phyloP scores from a whole-genome alignment of 23 red algal species.

The Gracilaria gracilis region DNA sequence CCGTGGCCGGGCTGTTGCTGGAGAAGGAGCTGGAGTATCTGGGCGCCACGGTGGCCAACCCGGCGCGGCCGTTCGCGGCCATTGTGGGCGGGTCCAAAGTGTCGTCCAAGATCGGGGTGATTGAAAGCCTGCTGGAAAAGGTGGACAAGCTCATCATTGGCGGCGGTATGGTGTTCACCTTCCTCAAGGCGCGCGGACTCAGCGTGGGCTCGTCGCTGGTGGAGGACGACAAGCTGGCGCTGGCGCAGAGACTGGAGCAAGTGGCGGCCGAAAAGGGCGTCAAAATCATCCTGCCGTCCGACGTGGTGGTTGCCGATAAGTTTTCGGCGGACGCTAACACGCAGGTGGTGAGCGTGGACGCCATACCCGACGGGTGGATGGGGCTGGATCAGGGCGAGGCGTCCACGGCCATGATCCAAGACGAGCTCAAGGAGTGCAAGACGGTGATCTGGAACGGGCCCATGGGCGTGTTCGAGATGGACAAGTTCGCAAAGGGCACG shows the following conservation, averaged over 20 bases:
- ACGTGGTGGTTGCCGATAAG: constrained; percentile 95
- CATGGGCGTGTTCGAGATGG: constrained; percentile 98
- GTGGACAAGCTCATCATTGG: constrained; percentile 98
- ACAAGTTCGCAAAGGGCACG: constrained; percentile 96
- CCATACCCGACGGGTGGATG: constrained; percentile 97
- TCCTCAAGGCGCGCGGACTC: constrained; percentile 90
- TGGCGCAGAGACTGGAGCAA: constrained; percentile 79
- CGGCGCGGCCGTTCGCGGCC: constrained; percentile 95
- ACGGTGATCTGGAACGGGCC: constrained; percentile 99
- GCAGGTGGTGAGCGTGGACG: constrained; percentile 69
- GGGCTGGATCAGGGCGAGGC: constrained; percentile 92
- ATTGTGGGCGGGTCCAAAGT: constrained; percentile 99
- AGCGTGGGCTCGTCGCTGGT: constrained; percentile 92
- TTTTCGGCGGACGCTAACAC: constrained; percentile 93
- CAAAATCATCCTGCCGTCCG: constrained; percentile 86
- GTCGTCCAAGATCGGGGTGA: constrained; percentile 96
- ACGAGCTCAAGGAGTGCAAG: constrained; percentile 81
- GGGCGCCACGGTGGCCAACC: constrained; percentile 84
- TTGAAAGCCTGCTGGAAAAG: constrained; percentile 93
- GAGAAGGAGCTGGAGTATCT: constrained; percentile 99
- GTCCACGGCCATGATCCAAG: constrained; percentile 80
- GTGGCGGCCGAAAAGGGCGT: constrained; percentile 81
- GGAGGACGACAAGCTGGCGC: constrained; percentile 98
- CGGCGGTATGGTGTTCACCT: constrained; percentile 99
- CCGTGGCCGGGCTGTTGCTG: constrained; percentile 94